Evolutionary conservation across 2,329 filamentous ascomycete genomes (phyloP).

Genomic region (Dothideomycetes sp.): DNA sequence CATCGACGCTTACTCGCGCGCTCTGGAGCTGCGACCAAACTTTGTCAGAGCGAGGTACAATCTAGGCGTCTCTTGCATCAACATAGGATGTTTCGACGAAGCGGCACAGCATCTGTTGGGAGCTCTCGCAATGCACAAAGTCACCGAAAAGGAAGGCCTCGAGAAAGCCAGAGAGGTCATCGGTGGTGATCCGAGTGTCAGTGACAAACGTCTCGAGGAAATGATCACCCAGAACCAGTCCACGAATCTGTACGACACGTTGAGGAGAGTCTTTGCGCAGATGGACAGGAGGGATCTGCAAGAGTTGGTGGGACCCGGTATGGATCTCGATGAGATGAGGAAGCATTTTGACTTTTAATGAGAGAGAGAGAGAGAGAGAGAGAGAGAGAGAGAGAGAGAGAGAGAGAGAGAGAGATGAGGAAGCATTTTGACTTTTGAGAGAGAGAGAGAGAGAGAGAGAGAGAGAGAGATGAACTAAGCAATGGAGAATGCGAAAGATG

Average conservation of each 20-base stretch:
- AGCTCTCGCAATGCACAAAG: conserved; percentile 89
- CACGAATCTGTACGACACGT: conserved; percentile 91
- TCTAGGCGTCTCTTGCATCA: conserved; percentile 91
- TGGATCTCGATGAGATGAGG: conserved; percentile 83
- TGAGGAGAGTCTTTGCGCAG: conserved; percentile 88
- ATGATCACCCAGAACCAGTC: conserved; percentile 94
- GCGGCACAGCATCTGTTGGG: conserved; percentile 88
- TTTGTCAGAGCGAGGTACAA: conserved; percentile 97
- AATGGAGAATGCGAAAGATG: too few relatives aligned
- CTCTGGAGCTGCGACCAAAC: conserved; percentile 81
- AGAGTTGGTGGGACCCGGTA: conserved; percentile 77
- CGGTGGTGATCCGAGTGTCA: conserved; percentile 42
- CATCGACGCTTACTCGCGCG: conserved; percentile 92
- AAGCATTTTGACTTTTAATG: conserved; percentile 80
- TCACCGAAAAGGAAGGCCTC: conserved; percentile 76
- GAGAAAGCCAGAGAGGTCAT: conserved; percentile 71
- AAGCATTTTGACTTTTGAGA: too few relatives aligned
- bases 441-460: too few relatives aligned
- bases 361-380: not conserved
- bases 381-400: not conserved
- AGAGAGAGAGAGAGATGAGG: not conserved
- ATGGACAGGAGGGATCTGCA: conserved; percentile 86
- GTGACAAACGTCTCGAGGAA: conserved; percentile 68
- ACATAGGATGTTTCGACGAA: conserved; percentile 89
- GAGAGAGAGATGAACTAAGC: too few relatives aligned